Evolutionary conservation across 2,329 filamentous ascomycete genomes (phyloP), one percentile per base, ranked within the genome.

Genomic region (Botrytis pseudocinerea): DNA sequence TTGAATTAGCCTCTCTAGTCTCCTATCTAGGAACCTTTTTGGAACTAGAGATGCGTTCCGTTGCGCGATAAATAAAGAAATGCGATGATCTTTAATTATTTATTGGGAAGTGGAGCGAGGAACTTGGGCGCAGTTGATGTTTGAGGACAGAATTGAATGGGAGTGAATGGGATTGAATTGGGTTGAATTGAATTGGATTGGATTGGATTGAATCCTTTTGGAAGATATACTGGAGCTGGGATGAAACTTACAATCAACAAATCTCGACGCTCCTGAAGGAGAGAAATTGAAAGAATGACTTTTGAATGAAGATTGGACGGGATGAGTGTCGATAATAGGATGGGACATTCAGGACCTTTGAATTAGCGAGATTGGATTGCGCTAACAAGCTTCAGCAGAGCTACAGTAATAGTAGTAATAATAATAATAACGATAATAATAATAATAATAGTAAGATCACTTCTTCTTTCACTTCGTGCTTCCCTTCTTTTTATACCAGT

Each of bases 281-380:
- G 70, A 69, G 62, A 72, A 68, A 72, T 60, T 66, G 54, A 72
- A 72, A 60, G 70, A 72, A 57, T 18, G 62, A 57, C 62, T 66
- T 72, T 69, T 54, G 48, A 51, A 59, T 68, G 70, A 72, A 57
- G 40, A 72, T 72, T 57, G 61, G 61, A 32, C 44, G 70, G 68
- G 62, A 65, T 59, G 51, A 59, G 59, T 38, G 63, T 72, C 62
- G 70, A 72, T 72, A 72, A 72, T 72, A 60, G 57, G 70, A 72
- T 72, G 62, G 62, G 54, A 66, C 63, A 68, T 68, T 57, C 62
- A 68, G 63, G 40, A 66, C 64, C 32, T 51, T 60, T 72, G n/a
- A 68, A 72, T 72, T 72, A 72, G 70, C 70, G 70, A 72, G 70
- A 72, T 72, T 72, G 62, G 70, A 72, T 48, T 72, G 62, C 62